phyloP scores from a whole-genome alignment of 306 rosid genomes.

The Sicyos baderoa region DNA sequence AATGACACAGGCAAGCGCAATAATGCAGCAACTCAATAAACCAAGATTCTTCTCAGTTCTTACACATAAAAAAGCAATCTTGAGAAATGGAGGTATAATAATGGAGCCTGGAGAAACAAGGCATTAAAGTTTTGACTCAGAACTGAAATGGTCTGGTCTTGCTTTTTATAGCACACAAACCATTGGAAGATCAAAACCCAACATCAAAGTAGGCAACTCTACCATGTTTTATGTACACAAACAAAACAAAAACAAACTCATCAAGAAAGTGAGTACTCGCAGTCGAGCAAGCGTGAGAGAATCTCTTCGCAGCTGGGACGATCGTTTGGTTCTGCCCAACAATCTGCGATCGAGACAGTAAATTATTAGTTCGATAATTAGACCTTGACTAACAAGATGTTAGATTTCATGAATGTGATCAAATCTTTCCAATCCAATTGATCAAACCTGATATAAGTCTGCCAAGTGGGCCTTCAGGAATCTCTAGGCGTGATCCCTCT shows the following conservation, averaged over 20 bases:
- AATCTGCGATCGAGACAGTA: constrained; percentile 41
- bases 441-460: constrained; percentile 71
- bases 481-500: constrained; percentile 79
- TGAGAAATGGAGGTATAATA: neutral
- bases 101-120: neutral
- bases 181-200: neutral
- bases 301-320: constrained; percentile 91
- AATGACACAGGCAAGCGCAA: too few species aligned
- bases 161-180: too few species aligned
- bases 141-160: constrained; percentile 14
- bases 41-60: neutral
- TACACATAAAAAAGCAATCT: neutral
- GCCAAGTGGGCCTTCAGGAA: constrained; percentile 92
- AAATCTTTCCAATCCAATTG: neutral
- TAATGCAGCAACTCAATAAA: neutral
- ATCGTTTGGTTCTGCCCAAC: constrained; percentile 77
- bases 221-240: constrained; percentile 59
- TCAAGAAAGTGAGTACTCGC: constrained; percentile 78
- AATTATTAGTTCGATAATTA: neutral
- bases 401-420: neutral
- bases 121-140: neutral
- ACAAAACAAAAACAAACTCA: too few species aligned
- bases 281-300: constrained; percentile 73
- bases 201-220: constrained; percentile 56
- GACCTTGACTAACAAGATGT: neutral